Evolutionary conservation across 371 early-diverging fungal genomes (phyloP).

Genomic region (Saksenaea vasiformis): DNA sequence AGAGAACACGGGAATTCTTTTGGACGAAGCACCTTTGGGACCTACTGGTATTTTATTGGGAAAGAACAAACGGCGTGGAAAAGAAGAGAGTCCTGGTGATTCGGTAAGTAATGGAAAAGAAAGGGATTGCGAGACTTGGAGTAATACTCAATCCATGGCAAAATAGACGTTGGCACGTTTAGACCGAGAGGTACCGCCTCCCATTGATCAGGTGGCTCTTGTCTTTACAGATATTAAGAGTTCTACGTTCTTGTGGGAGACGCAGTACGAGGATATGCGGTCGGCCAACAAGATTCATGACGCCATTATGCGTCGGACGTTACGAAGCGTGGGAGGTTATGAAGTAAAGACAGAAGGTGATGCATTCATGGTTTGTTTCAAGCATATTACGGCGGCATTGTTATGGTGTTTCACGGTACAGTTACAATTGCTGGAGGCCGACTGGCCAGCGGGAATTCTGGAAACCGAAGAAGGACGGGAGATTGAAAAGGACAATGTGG

Average conservation of each 20-base stretch:
- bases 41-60: constrained; percentile 16
- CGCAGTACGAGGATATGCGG: constrained; percentile 83
- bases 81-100: constrained; percentile 56
- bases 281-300: constrained; percentile 91
- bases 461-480: constrained; percentile 80
- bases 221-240: constrained; percentile 96
- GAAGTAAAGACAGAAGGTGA: constrained; percentile 98
- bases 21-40: constrained; percentile 15
- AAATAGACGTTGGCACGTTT: constrained; percentile 62
- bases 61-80: constrained; percentile 46
- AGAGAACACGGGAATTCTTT: constrained; percentile 7
- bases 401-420: constrained; percentile 93
- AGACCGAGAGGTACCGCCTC: constrained; percentile 83
- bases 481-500: constrained; percentile 60
- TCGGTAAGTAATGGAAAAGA: constrained; percentile 32
- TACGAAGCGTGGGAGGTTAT: constrained; percentile 90
- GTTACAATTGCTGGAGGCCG: constrained; percentile 76
- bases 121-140: too few species aligned
- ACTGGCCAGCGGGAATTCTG: constrained; percentile 93
- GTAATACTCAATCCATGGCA: too few species aligned
- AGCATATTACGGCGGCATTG: constrained; percentile 82
- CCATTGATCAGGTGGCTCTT: constrained; percentile 81
- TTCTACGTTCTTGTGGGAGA: constrained; percentile 95
- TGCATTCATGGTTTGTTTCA: constrained; percentile 94
- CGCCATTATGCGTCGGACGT: constrained; percentile 78